Percentiles rank a stretch among this genome's conserved stretches.
phyloP scores from a whole-genome alignment of 2,329 filamentous ascomycete species.

The Chaetothyriales sp. region DNA sequence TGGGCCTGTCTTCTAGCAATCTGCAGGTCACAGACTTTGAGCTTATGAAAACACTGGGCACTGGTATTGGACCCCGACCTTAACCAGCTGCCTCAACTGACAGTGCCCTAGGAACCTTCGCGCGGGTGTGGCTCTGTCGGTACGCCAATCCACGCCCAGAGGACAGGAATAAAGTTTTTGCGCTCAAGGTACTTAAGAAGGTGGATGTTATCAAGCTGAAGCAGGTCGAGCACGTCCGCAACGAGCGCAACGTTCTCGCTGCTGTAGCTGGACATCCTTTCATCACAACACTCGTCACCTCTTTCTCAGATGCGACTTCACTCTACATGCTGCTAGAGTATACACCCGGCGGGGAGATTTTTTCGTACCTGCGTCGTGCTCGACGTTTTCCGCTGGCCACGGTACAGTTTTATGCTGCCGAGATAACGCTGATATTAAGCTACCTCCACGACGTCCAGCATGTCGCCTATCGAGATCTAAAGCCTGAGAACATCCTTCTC shows the following conservation, averaged over 20 bases:
- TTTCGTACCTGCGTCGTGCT: slow-evolving; percentile 49
- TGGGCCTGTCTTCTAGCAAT: slow-evolving; percentile 25
- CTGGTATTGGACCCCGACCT: slow-evolving; percentile 24
- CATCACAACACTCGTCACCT: slow-evolving; percentile 51
- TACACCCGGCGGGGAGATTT: slow-evolving; percentile 54
- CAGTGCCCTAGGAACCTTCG: slow-evolving; percentile 34
- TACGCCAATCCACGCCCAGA: slow-evolving; percentile 26
- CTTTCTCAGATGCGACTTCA: slow-evolving; percentile 49
- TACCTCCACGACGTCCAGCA: slow-evolving; percentile 49
- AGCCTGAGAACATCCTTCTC: slow-evolving; percentile 56
- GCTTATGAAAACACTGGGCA: slow-evolving; percentile 36
- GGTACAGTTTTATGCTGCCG: slow-evolving; percentile 52
- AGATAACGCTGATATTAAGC: slow-evolving; percentile 52
- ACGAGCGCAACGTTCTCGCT: slow-evolving; percentile 50
- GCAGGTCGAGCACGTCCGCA: slow-evolving; percentile 55
- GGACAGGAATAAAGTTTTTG: slow-evolving; percentile 31
- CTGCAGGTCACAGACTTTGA: slow-evolving; percentile 33
- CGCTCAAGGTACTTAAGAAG: slow-evolving; percentile 38
- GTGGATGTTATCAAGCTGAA: slow-evolving; percentile 46
- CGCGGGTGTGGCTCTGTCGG: slow-evolving; percentile 36
- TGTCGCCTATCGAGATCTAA: slow-evolving; percentile 53
- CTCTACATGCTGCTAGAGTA: slow-evolving; percentile 49
- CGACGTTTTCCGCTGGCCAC: slow-evolving; percentile 46
- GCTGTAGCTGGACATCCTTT: slow-evolving; percentile 52
- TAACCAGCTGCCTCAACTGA: slow-evolving; percentile 2